Evolutionary conservation across 805 yeast species (phyloP), one percentile per base, ranked within the genome.

Genomic region (Nakazawaea wickerhamii): DNA sequence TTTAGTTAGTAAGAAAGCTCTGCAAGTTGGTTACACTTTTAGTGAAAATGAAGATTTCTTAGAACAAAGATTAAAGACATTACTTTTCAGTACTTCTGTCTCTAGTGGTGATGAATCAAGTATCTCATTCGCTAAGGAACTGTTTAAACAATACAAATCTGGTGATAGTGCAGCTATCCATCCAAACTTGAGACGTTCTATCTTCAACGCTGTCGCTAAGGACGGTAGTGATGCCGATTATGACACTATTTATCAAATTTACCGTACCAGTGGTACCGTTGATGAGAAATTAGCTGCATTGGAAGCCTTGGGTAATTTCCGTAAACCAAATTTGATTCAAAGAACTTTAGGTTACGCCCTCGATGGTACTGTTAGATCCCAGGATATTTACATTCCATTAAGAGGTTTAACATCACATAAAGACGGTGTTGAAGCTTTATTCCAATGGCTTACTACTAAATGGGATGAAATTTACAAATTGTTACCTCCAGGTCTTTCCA

Each of bases 401-500:
- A 75, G 67, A 47, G 90, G 93, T 33, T 66, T 87, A 67, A 69
- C 83, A 53, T 55, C 74, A 13, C 79, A 79, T 54, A 70, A 65
- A 41, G 69, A 66, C 33, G 95, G 96, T 66, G 68, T 83, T 45
- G 76, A 77, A 50, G 73, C 77, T 10, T 64, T 82, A 50, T 90
- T 90, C 87, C 43, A 55, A 14, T 91, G 96, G 95, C 56, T 79
- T 52, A 55, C 61, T 15, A 54, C 46, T 11, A 81, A 90, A 62
- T 91, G 95, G 91, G 88, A 78, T 44, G 72, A 67, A 35, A 57
- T 91, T 47, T 64, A 65, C 52, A 71, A 77, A 59, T 67, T 73
- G 55, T 73, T 88, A 58, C 96, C 97, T 40, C 87, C 95, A 13
- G 83, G 87, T 10, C 72, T 83, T 49, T 72, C 88, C 19, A 78